A percentile compares a stretch with the other conserved stretches of the same genome.
Conservation (phyloP, 148 eudicot species). For the Vaccinium vitisidaea region DNA sequence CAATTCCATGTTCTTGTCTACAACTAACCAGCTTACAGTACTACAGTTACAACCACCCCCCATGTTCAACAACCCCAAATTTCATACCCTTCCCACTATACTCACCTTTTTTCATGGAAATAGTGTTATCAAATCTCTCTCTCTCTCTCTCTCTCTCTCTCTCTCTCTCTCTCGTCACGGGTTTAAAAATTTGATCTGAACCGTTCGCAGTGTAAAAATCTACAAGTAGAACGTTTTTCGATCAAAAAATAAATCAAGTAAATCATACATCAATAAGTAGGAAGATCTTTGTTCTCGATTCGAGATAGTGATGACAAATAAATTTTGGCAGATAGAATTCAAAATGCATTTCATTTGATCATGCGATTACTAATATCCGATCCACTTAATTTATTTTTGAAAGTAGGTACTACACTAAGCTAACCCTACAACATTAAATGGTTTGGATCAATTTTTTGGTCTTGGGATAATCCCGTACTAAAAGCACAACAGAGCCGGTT, state of each 20-base stretch:
- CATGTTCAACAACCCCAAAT: background rate
- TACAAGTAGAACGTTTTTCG: background rate
- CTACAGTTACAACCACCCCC: background rate
- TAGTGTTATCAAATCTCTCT: background rate
- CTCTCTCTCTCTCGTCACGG: background rate
- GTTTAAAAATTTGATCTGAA: background rate
- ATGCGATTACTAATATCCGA: too few species aligned
- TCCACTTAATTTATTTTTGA: too few species aligned
- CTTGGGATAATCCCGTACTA: too few species aligned
- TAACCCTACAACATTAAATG: too few species aligned
- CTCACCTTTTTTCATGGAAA: background rate
- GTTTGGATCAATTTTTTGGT: too few species aligned
- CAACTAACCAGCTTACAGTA: background rate
- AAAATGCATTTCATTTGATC: too few species aligned
- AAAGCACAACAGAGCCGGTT: too few species aligned
- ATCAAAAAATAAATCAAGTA: background rate
- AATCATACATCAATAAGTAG: background rate
- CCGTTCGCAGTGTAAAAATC: background rate
- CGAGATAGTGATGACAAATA: too few species aligned
- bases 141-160: background rate
- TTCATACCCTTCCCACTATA: background rate
- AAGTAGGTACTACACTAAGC: too few species aligned
- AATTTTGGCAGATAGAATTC: too few species aligned
- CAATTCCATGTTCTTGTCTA: background rate
- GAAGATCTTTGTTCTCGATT: too few species aligned